phyloP scores from a whole-genome alignment of 208 protist species.

The Trypanosoma scelopori region DNA sequence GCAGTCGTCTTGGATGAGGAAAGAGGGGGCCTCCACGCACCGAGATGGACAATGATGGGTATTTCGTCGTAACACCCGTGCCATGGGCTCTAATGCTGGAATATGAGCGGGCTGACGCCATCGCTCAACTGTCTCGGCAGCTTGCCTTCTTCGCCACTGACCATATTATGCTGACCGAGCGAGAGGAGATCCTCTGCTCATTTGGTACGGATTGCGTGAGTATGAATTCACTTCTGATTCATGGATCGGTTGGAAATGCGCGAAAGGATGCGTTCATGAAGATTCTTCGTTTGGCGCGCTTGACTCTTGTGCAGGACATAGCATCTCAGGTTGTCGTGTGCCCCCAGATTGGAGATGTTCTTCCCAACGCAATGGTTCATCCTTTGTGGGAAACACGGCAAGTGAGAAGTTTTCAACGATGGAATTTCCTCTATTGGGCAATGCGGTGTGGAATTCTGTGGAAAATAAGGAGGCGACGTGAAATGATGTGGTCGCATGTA shows the following conservation, averaged over 20 bases:
- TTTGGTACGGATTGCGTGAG: constrained; percentile 7
- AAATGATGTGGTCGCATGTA: constrained; percentile 57
- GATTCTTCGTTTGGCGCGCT: constrained; percentile 67
- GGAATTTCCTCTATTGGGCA: constrained; percentile 62
- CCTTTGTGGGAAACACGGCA: constrained; percentile 56
- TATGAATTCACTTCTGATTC: constrained; percentile 49
- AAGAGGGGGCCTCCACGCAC: constrained; percentile 11
- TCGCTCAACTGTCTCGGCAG: constrained; percentile 45
- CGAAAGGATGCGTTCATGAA: constrained; percentile 64
- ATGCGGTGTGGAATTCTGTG: constrained; percentile 72
- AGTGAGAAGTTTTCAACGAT: constrained; percentile 46
- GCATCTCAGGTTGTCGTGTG: constrained; percentile 55
- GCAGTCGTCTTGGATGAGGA: constrained; percentile 2
- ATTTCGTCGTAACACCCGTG: constrained; percentile 19
- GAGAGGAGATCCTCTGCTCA: constrained; percentile 43
- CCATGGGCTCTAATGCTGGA: constrained; percentile 61
- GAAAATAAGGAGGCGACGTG: constrained; percentile 53
- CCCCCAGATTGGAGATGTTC: constrained; percentile 51
- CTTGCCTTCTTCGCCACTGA: constrained; percentile 61
- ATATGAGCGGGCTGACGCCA: constrained; percentile 69
- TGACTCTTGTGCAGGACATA: constrained; percentile 65
- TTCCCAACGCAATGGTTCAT: constrained; percentile 57
- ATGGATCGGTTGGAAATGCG: constrained; percentile 59
- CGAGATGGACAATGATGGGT: constrained; percentile 20
- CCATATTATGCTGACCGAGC: constrained; percentile 44